Evolutionary conservation across 257 asterid genomes (phyloP), one percentile per base, ranked within the genome.

Genomic region (Anisodus acutangulus): DNA sequence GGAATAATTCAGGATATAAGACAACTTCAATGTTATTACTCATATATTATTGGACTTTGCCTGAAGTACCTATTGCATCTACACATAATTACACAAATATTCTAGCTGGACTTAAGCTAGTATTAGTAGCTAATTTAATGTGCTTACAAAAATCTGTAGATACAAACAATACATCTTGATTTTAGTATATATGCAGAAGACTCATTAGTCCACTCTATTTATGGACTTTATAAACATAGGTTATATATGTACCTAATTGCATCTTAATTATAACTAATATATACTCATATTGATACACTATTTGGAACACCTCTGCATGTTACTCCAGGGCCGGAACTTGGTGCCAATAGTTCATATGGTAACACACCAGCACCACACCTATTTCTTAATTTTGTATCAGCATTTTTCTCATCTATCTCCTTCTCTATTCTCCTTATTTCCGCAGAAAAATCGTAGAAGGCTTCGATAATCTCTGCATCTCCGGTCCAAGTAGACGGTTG

Each of bases 261-360:
- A 69, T 69, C 78, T 37, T 41, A 67, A 9, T 43, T 37, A 51
- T 45, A 47, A n/a, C 19, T 19, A 60, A 60, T 72, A 16, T 57
- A 26, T 8, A 63, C 72, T 94, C 86, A 97, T 87, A 97, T 97
- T 0, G 99, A 97, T 72, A 97, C 97, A 79, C 99, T 97, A 86
- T 97, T 97, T 6, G 99, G 99, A 4, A 97, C 97, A 3, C 99
- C 98, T 86, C 98, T 88, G 41, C 98, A 93, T 10, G 99, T 97
- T n/a, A 95, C 99, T 5, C 98, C 99, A 0, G 98, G 95, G 45
- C 84, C 97, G 0, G 98, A 97, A 39, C 94, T 92, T 0, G 99
- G 99, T 6, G 94, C 94, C 17, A 97, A 93, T 35, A 95, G 96
- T 89, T 97, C 99, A 79, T 97, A 97, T 8, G 99, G 99, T 13